Base-by-base conservation (phyloP, 805 yeast species). In the Tetrapisispora namnaoensis region DNA sequence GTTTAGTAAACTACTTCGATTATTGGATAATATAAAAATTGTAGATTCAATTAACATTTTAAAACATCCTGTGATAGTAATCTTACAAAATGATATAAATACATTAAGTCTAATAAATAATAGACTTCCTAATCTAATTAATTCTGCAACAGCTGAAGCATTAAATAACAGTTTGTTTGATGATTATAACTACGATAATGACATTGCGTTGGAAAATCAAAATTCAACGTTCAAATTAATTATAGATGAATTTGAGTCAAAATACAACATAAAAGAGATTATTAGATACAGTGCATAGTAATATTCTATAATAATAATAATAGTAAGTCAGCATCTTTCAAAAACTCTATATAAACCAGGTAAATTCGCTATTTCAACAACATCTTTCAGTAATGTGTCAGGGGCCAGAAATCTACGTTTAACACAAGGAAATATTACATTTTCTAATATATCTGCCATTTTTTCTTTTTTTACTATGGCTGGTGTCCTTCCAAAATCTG, bases 281-380 rank as follows among this genome's bases (percentile, higher is more conserved):
- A 36, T 55, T 22, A 32, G 13, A 32, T 32, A 32, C 13, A 32
- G 14, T 32, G 35, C 13, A 32, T 32, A 32, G n/a, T 32, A 3
- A 13, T 32, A 10, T 14, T 32, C 13, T 32, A 32, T 32, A 32
- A 13, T 14, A 32, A 13, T 14, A 32, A 10, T 14, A 32, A 13
- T 14, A 32, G 4, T 13, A 13, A 32, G 11, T 56, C 49, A 86
- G 59, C 99, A 93, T 62, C 99, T 74, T 69, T 93, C 99, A 70
- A 93, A 93, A 4, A 95, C 95, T 58, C 75, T 78, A 66, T 93
- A 93, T 49, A 93, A 70, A 0, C 95, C 95, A 1, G 98, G 98
- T 30, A 93, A 66, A 61, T 83, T 89, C 0, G 99, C 97, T 37
- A 93, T 79, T 63, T 91, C 96, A 5, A 86, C 76, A 4, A 89